phyloP scores from a whole-genome alignment of 129 eudicot species.

The Tagetes patula region DNA sequence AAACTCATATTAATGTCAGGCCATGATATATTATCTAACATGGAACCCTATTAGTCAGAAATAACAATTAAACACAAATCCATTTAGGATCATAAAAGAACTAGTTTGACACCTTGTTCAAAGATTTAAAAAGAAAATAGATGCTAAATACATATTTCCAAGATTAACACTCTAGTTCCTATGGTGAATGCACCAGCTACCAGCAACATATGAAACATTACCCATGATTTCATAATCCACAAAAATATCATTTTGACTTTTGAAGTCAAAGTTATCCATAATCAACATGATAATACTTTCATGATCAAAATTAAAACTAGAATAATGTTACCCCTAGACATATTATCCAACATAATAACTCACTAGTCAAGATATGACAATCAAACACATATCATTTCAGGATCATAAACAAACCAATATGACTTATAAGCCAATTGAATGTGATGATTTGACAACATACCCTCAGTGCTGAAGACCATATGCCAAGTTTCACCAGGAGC shows the following conservation, averaged over 20 bases:
- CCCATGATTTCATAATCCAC: neutral
- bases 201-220: neutral
- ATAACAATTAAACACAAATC: neutral
- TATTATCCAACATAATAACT: neutral
- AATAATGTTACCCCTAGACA: neutral
- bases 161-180: neutral
- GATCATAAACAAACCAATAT: neutral
- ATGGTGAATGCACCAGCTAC: neutral
- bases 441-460: conserved; percentile 32
- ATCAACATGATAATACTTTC: neutral
- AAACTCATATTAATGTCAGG: neutral
- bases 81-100: neutral
- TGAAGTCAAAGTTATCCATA: conserved; percentile 1
- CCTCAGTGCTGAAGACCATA: conserved; percentile 96
- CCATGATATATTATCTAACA: neutral
- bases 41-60: neutral
- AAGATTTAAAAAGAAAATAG: conserved; percentile 9
- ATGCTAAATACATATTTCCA: neutral
- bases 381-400: neutral
- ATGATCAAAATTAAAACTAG: neutral
- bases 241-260: neutral
- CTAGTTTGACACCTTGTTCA: neutral
- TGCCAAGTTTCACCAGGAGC: conserved; percentile 99
- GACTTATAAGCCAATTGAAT: conserved; percentile 2
- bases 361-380: neutral